phyloP scores from a whole-genome alignment of 176 grass and related monocot genomes.

The Poa pratensis region DNA sequence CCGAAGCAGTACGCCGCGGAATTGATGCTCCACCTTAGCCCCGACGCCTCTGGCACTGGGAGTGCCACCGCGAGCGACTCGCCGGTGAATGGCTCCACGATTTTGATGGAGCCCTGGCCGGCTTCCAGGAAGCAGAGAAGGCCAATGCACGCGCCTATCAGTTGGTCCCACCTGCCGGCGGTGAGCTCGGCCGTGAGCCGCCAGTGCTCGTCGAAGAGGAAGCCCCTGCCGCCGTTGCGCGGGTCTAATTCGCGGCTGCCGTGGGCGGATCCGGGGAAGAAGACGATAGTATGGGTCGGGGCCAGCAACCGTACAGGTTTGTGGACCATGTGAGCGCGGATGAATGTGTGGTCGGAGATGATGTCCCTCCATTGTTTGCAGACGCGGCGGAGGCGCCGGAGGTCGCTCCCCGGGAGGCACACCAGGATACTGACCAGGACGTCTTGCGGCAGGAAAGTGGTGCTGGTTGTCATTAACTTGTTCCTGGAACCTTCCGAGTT shows the following conservation, averaged over 20 bases:
- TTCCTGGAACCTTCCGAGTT: not conserved
- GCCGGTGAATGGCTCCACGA: not conserved
- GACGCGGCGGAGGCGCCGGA: slow-evolving; percentile 9
- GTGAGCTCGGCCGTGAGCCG: not conserved
- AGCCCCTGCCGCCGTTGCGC: not conserved
- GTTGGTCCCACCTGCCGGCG: not conserved
- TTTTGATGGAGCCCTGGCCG: not conserved
- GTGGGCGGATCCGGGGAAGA: not conserved
- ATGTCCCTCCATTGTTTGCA: not conserved
- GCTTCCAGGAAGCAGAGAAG: not conserved
- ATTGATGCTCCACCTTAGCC: not conserved
- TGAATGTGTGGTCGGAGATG: not conserved
- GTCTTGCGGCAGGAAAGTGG: not conserved
- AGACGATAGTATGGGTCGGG: slow-evolving; percentile 5
- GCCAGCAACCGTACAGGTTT: not conserved
- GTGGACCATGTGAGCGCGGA: not conserved
- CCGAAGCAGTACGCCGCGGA: not conserved
- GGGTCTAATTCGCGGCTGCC: not conserved
- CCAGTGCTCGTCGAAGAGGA: slow-evolving; percentile 2
- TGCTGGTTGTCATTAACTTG: not conserved
- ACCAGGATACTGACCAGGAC: not conserved
- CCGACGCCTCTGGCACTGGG: not conserved
- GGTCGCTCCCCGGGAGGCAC: not conserved
- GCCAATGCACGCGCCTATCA: not conserved
- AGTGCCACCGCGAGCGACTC: not conserved